These are phyloP conservation scores for Mycena capillaripes DNA, from an alignment of 768 basidiomycete genomes.

Conservation along the genomic window DNA sequence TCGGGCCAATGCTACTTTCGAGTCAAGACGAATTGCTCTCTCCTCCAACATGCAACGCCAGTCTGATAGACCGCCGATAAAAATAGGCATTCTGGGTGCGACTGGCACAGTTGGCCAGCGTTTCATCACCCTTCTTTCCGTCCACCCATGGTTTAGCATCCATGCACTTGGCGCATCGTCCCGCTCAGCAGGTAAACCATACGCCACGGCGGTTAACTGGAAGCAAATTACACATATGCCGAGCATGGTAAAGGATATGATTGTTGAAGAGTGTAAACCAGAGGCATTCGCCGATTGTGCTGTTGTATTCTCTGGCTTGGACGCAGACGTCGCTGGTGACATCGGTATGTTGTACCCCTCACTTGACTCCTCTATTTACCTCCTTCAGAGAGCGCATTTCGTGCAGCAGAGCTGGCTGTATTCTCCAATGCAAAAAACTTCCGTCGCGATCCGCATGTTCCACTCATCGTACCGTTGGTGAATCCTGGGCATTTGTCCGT, in stretches of 20 bases:
- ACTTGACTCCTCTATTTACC: conserved; percentile 1
- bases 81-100: conserved; percentile 87
- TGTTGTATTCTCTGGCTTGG: conserved; percentile 95
- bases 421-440: conserved; percentile 99
- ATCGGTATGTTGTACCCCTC: conserved; percentile 75
- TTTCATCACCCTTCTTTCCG: conserved; percentile 89
- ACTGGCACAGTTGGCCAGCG: conserved; percentile 97
- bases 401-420: conserved; percentile 88
- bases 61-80: conserved; percentile 26
- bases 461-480: conserved; percentile 94
- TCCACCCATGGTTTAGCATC: conserved; percentile 92
- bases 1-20: background rate
- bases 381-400: conserved; percentile 83
- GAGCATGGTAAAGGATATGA: conserved; percentile 64
- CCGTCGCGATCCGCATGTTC: conserved; percentile 91
- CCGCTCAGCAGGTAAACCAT: conserved; percentile 88
- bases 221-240: conserved; percentile 90
- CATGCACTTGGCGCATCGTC: conserved; percentile 91
- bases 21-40: background rate
- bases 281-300: conserved; percentile 84
- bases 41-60: conserved; percentile 22
- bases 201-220: conserved; percentile 84
- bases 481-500: conserved; percentile 90
- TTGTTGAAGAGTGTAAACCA: conserved; percentile 84
- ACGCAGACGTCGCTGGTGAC: conserved; percentile 94